A percentile compares a stretch with the other conserved stretches of the same genome.
phyloP scores from a whole-genome alignment of 176 grass and related monocot genomes.

The Carex myosuroides region DNA sequence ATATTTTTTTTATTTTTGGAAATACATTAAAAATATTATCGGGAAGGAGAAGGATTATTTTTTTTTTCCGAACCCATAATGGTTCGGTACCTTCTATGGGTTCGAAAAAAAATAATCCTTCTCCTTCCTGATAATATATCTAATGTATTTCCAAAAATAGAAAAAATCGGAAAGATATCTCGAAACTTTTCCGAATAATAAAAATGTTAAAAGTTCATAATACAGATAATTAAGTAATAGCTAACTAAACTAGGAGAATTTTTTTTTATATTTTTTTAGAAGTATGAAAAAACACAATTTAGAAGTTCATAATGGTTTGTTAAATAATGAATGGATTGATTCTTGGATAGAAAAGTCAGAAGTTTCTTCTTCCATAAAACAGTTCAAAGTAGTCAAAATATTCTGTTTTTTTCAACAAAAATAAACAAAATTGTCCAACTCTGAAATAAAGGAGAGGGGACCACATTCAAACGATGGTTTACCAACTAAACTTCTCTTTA shows the following conservation, averaged over 20 bases:
- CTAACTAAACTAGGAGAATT: not conserved
- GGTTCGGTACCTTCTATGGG: no score
- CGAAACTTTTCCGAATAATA: not conserved
- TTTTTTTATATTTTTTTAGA: not conserved
- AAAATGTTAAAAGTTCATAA: not conserved
- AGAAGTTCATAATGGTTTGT: not conserved
- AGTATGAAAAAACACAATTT: not conserved
- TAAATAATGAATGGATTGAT: not conserved
- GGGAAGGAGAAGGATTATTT: no score
- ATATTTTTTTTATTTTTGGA: no score
- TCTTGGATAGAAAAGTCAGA: not conserved
- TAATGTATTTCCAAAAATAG: no score
- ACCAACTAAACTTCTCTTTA: slow-evolving; percentile 13
- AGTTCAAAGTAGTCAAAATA: not conserved
- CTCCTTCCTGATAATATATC: no score
- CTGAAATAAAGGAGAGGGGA: not conserved
- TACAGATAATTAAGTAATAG: not conserved
- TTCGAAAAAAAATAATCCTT: no score
- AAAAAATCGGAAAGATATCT: no score
- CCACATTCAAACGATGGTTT: slow-evolving; percentile 8
- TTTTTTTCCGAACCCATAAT: no score
- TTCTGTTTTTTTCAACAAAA: slow-evolving; percentile 21
- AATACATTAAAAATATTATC: no score
- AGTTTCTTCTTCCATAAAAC: slow-evolving; percentile 5
- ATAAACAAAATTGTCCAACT: not conserved